Base-by-base conservation (phyloP, 2,329 filamentous ascomycete species). In the Ceratocystis cacaofunesta region DNA sequence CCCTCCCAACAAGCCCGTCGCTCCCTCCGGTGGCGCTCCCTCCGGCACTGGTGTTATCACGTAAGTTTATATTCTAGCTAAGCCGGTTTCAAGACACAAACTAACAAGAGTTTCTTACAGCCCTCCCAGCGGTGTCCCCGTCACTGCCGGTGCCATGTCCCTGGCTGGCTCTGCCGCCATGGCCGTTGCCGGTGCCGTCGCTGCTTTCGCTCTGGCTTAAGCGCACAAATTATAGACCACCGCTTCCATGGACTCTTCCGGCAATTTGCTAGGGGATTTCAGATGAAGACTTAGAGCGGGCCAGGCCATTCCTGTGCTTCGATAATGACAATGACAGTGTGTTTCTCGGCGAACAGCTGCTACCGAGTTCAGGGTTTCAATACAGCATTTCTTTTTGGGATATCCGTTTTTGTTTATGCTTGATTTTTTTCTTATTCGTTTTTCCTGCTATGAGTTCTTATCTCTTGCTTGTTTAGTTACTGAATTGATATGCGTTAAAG, bases 141-240 rank as follows among this genome's bases (percentile, higher is more conserved):
- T 79, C 70, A 80, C 78, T 63, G 80, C 77, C 69, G 82, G 79
- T 73, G 82, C 82, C 69, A 76, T 77, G 71, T 76, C 78, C 72
- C 72, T 84, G 71, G 76, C 77, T 68, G 80, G 78, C 77, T 83
- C 81, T 68, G 78, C 77, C 72, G 68, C 79, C 72, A 74, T 83
- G 72, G 82, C 82, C 73, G 81, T 78, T 69, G 77, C 75, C 61
- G 82, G 79, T 74, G 82, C 80, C 76, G 72, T 81, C 65, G 78
- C 76, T 68, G 82, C 80, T 72, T 74, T 82, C 72, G 71, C 79
- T 76, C 74, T 85, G 72, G 79, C 78, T 74, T 84, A 84, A 80
- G 73, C 73, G 61, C 28, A 28, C 28, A 19, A 68, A 70, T 72
- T 64, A 15, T 50, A 32, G 52, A 58, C 52, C 52, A 58, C 52